These are phyloP conservation scores for Sonneratia caseolaris DNA, from an alignment of 345 rosid genomes.

Conservation along the genomic window DNA sequence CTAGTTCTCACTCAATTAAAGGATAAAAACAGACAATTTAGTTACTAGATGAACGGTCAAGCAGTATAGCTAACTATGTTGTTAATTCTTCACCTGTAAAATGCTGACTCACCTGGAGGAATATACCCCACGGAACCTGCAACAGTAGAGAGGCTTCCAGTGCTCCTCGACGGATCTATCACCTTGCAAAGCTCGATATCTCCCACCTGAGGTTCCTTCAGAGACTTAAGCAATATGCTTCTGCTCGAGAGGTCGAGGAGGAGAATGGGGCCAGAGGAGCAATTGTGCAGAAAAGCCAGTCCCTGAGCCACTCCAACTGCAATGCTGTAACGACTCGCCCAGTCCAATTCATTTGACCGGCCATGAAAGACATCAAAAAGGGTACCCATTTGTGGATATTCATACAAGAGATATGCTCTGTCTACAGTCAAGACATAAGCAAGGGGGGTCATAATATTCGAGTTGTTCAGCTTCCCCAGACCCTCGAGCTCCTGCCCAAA, in stretches of 20 bases:
- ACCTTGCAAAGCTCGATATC: constrained; percentile 83
- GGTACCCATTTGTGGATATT: constrained; percentile 45
- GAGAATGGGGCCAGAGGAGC: constrained; percentile 47
- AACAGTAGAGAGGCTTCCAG: constrained; percentile 71
- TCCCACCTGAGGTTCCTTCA: constrained; percentile 67
- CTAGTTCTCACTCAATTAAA: too few species aligned
- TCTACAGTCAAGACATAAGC: constrained; percentile 61
- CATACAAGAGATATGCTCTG: constrained; percentile 67
- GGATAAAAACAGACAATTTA: background rate
- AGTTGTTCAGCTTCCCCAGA: constrained; percentile 66
- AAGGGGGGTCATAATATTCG: constrained; percentile 77
- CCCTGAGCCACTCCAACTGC: constrained; percentile 88
- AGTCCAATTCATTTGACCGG: constrained; percentile 40
- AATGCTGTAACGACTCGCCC: constrained; percentile 79
- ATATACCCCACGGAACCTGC: constrained; percentile 84
- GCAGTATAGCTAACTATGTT: background rate
- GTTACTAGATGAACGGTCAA: background rate
- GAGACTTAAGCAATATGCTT: constrained; percentile 65
- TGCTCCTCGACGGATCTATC: constrained; percentile 72
- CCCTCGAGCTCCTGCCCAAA: constrained; percentile 56
- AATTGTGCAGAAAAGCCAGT: constrained; percentile 69
- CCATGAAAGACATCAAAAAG: constrained; percentile 56
- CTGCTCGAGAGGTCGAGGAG: constrained; percentile 73
- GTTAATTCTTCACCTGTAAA: background rate
- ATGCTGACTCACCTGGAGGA: constrained; percentile 58